A percentile compares a stretch with the other conserved stretches of the same genome.
These are phyloP conservation scores for Metschnikowia kofuensis DNA, from an alignment of 805 yeast genomes.

Conservation along the genomic window DNA sequence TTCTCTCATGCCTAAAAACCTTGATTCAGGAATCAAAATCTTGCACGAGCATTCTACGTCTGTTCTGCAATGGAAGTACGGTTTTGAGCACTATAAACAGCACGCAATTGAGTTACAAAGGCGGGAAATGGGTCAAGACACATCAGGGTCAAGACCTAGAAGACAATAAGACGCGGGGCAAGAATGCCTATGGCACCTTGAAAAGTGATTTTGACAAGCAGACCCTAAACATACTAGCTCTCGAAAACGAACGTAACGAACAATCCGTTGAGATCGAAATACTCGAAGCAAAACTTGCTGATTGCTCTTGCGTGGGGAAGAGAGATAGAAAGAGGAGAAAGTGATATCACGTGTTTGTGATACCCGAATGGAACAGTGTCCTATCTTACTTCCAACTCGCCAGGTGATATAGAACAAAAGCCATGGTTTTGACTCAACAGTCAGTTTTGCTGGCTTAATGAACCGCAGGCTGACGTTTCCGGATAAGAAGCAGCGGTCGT, in stretches of 20 bases:
- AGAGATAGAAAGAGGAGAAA: background rate
- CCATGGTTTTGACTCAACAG: too few species aligned
- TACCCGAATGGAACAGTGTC: too few species aligned
- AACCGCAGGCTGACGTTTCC: too few species aligned
- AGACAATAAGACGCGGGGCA: background rate
- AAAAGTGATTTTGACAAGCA: conserved; percentile 13
- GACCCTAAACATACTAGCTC: conserved; percentile 11
- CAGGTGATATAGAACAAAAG: too few species aligned
- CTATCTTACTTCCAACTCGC: too few species aligned
- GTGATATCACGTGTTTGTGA: background rate
- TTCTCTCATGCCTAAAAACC: background rate
- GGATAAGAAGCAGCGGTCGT: too few species aligned
- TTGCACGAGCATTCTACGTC: background rate
- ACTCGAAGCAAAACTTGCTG: background rate
- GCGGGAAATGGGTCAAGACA: conserved; percentile 12
- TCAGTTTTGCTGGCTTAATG: too few species aligned
- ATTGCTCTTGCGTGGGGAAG: background rate
- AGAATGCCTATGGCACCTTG: conserved; percentile 10
- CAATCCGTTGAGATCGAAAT: conserved; percentile 3
- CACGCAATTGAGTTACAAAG: background rate
- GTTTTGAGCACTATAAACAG: background rate
- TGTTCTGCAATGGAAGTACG: background rate
- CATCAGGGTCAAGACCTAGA: conserved; percentile 3
- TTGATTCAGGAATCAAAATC: background rate
- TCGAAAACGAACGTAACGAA: conserved; percentile 15